These are phyloP conservation scores for Penicillium sp. DNA, from an alignment of 2,329 filamentous ascomycete genomes.

Conservation along the genomic window DNA sequence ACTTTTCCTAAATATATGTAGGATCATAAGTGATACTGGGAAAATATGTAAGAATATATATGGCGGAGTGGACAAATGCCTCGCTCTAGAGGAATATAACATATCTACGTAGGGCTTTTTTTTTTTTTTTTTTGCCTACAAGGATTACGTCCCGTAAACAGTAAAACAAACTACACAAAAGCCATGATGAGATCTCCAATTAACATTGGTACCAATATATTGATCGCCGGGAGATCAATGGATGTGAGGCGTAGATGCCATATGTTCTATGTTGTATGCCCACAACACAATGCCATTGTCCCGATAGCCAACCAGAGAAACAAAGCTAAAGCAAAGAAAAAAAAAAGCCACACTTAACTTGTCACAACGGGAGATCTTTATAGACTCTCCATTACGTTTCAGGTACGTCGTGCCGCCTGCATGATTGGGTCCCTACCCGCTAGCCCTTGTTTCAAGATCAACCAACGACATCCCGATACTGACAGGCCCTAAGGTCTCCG, in stretches of 20 bases:
- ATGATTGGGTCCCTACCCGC: conserved; percentile 20
- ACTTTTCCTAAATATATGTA: background rate
- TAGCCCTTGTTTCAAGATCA: conserved; percentile 19
- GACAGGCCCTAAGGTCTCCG: background rate
- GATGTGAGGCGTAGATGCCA: background rate
- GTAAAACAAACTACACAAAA: background rate
- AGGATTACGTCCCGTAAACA: background rate
- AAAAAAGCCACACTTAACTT: background rate
- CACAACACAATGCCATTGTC: background rate
- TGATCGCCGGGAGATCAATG: background rate
- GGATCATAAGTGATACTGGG: no score
- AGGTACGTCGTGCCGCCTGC: conserved; percentile 3
- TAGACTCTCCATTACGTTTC: conserved; percentile 8
- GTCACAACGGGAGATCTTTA: background rate
- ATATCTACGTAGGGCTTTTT: no score
- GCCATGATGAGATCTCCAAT: background rate
- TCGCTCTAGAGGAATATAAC: background rate
- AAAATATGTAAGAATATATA: background rate
- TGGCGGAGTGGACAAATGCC: background rate
- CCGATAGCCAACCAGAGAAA: background rate
- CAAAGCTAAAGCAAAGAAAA: background rate
- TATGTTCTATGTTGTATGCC: background rate
- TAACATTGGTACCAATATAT: background rate
- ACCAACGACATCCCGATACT: conserved; percentile 1
- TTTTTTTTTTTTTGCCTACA: background rate